Percentiles rank a stretch among this genome's conserved stretches.
Evolutionary conservation across 768 basidiomycete species (phyloP).

Genomic region (Exidia glandulosa): DNA sequence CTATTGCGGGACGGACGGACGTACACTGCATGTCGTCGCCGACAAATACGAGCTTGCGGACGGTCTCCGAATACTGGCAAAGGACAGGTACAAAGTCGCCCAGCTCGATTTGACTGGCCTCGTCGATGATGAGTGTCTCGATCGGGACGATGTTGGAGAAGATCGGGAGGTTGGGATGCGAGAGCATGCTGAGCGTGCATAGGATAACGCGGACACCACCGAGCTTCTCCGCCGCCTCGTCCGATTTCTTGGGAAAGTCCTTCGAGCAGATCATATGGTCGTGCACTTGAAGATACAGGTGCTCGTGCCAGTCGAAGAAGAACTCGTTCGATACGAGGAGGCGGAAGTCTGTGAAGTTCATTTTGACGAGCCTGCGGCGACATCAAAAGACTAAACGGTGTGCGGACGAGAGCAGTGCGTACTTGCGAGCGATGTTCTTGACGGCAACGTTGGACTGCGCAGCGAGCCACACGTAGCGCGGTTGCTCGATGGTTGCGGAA

Average conservation of each 20-base stretch:
- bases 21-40: slow-evolving; percentile 44
- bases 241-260: slow-evolving; percentile 18
- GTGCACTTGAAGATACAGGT: slow-evolving; percentile 45
- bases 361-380: slow-evolving; percentile 28
- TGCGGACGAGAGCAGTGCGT: neutral
- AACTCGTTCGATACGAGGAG: slow-evolving; percentile 67
- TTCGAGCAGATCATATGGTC: slow-evolving; percentile 44
- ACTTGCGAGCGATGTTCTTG: slow-evolving; percentile 78
- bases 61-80: slow-evolving; percentile 20
- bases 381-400: neutral
- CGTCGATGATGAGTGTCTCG: slow-evolving; percentile 37
- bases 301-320: slow-evolving; percentile 60
- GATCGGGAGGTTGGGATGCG: slow-evolving; percentile 32
- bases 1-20: slow-evolving; percentile 5
- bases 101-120: slow-evolving; percentile 41
- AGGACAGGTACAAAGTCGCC: slow-evolving; percentile 29
- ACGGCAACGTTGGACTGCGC: slow-evolving; percentile 84
- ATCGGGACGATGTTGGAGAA: slow-evolving; percentile 28
- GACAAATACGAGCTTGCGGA: slow-evolving; percentile 40
- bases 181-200: slow-evolving; percentile 71
- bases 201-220: slow-evolving; percentile 47
- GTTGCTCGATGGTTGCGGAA: slow-evolving; percentile 24
- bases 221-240: neutral
- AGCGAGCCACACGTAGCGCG: slow-evolving; percentile 55
- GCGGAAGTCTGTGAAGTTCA: slow-evolving; percentile 37